These are phyloP conservation scores for Emericellopsis atlantica DNA, from an alignment of 2,329 filamentous ascomycete genomes.

Conservation along the genomic window DNA sequence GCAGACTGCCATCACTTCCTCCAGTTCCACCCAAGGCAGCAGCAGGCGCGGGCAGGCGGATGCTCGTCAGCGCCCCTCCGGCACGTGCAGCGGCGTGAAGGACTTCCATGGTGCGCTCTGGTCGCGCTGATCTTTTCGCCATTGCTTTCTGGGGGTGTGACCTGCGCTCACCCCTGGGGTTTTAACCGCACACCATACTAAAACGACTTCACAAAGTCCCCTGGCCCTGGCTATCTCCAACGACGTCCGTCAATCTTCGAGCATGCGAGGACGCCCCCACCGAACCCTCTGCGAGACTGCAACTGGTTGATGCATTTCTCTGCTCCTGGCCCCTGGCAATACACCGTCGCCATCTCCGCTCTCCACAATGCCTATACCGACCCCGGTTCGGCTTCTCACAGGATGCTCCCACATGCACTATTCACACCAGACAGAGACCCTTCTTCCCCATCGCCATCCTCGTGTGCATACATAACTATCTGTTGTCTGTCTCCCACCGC, in stretches of 20 bases:
- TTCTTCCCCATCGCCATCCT: background rate
- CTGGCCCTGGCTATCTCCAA: background rate
- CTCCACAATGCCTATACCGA: background rate
- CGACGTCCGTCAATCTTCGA: background rate
- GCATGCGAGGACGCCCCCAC: background rate
- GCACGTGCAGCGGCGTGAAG: no score
- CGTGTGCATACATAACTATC: slow-evolving; percentile 1
- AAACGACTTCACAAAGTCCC: background rate
- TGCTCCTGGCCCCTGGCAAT: background rate
- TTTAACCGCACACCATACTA: background rate
- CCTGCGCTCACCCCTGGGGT: background rate
- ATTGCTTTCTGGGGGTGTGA: background rate
- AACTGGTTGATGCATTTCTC: background rate
- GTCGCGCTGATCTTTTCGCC: slow-evolving; percentile 1
- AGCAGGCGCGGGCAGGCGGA: no score
- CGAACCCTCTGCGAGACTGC: background rate
- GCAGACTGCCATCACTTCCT: no score
- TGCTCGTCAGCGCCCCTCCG: no score
- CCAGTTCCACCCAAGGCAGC: no score
- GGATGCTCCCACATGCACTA: slow-evolving; percentile 1
- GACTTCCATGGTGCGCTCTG: background rate
- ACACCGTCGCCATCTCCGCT: background rate
- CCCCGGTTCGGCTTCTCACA: background rate
- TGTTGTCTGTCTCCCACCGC: background rate
- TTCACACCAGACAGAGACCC: background rate